Evolutionary conservation across 192 early-diverging fungal species (phyloP).

Genomic region (Coemansia sp.): DNA sequence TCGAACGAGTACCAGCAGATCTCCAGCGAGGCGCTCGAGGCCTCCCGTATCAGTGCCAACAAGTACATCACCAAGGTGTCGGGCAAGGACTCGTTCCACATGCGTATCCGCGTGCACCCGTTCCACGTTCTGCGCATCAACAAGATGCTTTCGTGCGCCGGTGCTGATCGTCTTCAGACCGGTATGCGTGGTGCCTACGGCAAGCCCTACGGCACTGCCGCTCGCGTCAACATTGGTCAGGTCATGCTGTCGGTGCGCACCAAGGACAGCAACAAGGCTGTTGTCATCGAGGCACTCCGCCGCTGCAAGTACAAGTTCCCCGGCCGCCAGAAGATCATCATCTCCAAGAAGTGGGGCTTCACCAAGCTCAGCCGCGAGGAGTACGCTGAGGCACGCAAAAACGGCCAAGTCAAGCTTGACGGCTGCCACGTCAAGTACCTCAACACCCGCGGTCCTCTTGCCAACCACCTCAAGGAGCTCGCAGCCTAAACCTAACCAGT

Average conservation of each 20-base stretch:
- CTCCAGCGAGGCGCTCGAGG: conserved; percentile 98
- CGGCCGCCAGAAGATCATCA: conserved; percentile 97
- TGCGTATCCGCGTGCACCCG: conserved; percentile 97
- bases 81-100: conserved; percentile 99
- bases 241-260: conserved; percentile 94
- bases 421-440: conserved; percentile 94
- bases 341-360: conserved; percentile 99
- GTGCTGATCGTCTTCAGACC: conserved; percentile 97
- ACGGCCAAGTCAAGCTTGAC: conserved; percentile 84
- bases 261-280: conserved; percentile 91
- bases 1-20: conserved; percentile 98
- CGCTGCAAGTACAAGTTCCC: conserved; percentile 99
- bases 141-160: conserved; percentile 99
- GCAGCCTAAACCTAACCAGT: conserved; percentile 11
- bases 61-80: conserved; percentile 97
- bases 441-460: conserved; percentile 75
- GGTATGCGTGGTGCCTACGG: conserved; percentile 99
- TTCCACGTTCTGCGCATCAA: conserved; percentile 99
- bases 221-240: conserved; percentile 98
- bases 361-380: conserved; percentile 94
- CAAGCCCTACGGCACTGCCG: conserved; percentile 93
- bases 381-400: conserved; percentile 76
- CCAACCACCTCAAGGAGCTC: conserved; percentile 51
- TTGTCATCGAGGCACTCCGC: conserved; percentile 90
- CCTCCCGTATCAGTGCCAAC: conserved; percentile 96